Percentiles rank a stretch among this genome's conserved stretches.
Evolutionary conservation across 306 rosid species (phyloP).

Genomic region (Gastrolobium bilobum): DNA sequence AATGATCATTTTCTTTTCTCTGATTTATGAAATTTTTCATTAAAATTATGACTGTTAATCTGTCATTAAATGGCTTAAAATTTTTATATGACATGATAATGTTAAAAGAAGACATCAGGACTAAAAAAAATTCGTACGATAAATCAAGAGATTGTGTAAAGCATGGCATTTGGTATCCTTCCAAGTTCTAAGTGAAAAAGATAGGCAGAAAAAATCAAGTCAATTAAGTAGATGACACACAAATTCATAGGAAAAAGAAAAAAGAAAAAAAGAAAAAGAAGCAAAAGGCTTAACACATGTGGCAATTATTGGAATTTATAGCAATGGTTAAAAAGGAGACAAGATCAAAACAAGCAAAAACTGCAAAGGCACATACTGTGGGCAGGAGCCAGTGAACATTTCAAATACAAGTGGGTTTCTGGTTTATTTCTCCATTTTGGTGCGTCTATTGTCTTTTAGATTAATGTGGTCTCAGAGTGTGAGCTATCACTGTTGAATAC

Average conservation of each 20-base stretch:
- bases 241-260: neutral
- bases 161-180: neutral
- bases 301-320: neutral
- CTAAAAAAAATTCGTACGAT: neutral
- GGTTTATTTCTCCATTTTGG: neutral
- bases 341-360: neutral
- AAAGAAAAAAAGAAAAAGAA: neutral
- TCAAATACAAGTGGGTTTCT: neutral
- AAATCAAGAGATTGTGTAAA: neutral
- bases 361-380: neutral
- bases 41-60: too few species aligned
- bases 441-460: neutral
- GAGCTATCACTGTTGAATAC: neutral
- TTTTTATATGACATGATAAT: too few species aligned
- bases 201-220: neutral
- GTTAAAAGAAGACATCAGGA: too few species aligned
- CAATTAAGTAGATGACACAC: neutral
- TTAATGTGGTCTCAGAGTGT: neutral
- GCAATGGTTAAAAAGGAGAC: neutral
- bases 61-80: too few species aligned
- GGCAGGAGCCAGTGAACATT: neutral
- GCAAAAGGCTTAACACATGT: neutral
- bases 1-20: too few species aligned
- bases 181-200: neutral
- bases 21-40: too few species aligned